A percentile compares a stretch with the other conserved stretches of the same genome.
Evolutionary conservation across 345 rosid genomes (phyloP).

Genomic region (Populus deltoides): DNA sequence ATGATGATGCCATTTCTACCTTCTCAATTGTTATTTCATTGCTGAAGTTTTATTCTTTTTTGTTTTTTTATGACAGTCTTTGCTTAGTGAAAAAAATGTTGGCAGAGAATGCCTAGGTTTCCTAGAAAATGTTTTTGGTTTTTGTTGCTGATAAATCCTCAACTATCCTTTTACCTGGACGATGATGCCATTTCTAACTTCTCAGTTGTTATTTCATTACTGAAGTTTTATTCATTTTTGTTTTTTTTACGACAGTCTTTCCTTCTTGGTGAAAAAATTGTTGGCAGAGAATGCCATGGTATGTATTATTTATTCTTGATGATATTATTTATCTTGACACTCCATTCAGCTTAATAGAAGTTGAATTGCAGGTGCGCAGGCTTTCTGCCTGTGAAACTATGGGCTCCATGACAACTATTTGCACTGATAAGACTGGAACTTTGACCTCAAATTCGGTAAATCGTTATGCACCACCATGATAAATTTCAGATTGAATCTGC

Average conservation of each 20-base stretch:
- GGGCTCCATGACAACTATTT: constrained; percentile 99
- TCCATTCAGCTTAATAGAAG: constrained; percentile 1
- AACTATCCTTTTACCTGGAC: neutral
- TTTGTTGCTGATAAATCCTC: neutral
- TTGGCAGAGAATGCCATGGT: constrained; percentile 98
- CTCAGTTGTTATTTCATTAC: neutral
- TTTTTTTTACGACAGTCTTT: constrained; percentile 49
- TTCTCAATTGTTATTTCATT: neutral
- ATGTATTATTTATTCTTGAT: constrained; percentile 29
- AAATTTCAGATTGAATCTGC: no score
- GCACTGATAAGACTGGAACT: constrained; percentile 99
- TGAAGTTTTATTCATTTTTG: neutral
- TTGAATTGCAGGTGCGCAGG: constrained; percentile 74
- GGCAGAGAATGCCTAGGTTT: no score
- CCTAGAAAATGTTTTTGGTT: neutral
- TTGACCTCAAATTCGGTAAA: constrained; percentile 82
- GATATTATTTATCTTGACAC: neutral
- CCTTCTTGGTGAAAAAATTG: constrained; percentile 98
- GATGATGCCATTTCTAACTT: neutral
- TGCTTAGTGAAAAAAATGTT: no score
- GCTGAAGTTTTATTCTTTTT: neutral
- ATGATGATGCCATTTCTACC: neutral
- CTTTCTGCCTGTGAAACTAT: constrained; percentile 99
- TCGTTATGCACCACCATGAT: no score
- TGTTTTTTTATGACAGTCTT: neutral